A percentile compares a stretch with the other conserved stretches of the same genome.
Evolutionary conservation across 1,284 basidiomycete genomes (phyloP).

Genomic region (Tilletia indica): DNA sequence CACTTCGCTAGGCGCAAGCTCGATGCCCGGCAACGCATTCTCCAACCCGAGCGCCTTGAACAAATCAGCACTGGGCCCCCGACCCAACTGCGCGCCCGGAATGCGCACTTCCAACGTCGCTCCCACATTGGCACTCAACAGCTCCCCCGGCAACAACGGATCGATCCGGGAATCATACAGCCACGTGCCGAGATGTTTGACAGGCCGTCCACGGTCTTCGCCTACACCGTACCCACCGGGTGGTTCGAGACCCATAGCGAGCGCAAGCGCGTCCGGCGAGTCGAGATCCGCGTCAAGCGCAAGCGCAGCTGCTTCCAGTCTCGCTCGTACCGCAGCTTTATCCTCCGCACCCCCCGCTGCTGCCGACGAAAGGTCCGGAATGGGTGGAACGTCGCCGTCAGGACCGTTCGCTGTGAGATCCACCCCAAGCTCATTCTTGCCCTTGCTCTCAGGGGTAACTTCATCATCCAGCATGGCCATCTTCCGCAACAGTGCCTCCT

Average conservation of each 20-base stretch:
- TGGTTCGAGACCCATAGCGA: slow-evolving; percentile 12
- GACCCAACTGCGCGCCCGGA: slow-evolving; percentile 36
- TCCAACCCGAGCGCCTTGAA: slow-evolving; percentile 13
- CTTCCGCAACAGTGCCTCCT: slow-evolving; percentile 28
- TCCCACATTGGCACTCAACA: slow-evolving; percentile 49
- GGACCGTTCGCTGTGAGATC: too few species aligned
- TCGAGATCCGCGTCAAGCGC: slow-evolving; percentile 7
- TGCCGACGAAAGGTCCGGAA: too few species aligned
- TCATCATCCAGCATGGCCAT: slow-evolving; percentile 6
- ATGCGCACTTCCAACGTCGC: slow-evolving; percentile 54
- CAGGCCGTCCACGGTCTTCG: slow-evolving; percentile 45
- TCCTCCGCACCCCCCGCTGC: background rate
- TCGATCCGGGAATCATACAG: slow-evolving; percentile 45
- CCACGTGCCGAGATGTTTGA: slow-evolving; percentile 49
- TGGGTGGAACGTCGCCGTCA: too few species aligned
- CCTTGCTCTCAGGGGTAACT: too few species aligned
- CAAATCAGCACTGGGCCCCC: slow-evolving; percentile 9
- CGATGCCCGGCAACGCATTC: slow-evolving; percentile 8
- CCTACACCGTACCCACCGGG: slow-evolving; percentile 31
- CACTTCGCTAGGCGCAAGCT: background rate
- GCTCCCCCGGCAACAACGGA: slow-evolving; percentile 47
- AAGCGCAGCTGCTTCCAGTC: background rate
- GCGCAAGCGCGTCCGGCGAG: slow-evolving; percentile 1
- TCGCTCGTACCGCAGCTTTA: background rate
- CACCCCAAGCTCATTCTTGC: too few species aligned